Evolutionary conservation across 768 basidiomycete genomes (phyloP), one percentile per base, ranked within the genome.

Genomic region (Russula lepida): DNA sequence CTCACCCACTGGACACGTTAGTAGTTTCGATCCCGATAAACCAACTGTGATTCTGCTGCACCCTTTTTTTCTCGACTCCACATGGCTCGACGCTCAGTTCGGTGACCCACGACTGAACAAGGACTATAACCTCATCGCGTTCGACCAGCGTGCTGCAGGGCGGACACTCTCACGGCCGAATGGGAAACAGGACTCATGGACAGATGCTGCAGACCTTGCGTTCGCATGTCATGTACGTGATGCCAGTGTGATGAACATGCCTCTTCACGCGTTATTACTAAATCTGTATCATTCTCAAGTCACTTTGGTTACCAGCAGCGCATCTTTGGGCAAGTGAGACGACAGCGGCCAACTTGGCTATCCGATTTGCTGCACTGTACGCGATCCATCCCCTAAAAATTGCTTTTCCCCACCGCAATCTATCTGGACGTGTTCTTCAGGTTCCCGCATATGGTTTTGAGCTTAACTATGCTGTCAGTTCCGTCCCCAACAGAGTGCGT

Each of bases 181-280:
- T 52, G 68, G 64, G n/a, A 62, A 50, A 39, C 69, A 68, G 35
- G 70, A 71, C 48, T 43, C 67, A 1, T 71, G 70, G 66, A 67
- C 69, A 43, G 66, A 71, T 56, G 70, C 70, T 13, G 70, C 70
- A 17, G 69, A 71, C 53, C 39, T 71, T 21, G 70, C 70, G 19
- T 62, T 68, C 23, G 67, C 66, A 23, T 64, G 60, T 43, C 51
- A 61, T 51, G 67, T 68, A 49, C 41, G 67, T 60, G 1, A 4
- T 30, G 7, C n/a, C 19, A 43, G n/a, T 43, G n/a, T 43, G 7
- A 23, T 15, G 12, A 32, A 6, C 13, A 7, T 12, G 5, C 6
- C 37, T 17, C 23, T 12, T 1, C 23, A 5, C 6, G 23, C 48
- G 9, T 47, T 15, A 21, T 30, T 27, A 6, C 56, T 53, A n/a